A percentile compares a stretch with the other conserved stretches of the same genome.
Evolutionary conservation across 2,329 filamentous ascomycete genomes (phyloP).

Genomic region (Aspergillus eucalypticola): DNA sequence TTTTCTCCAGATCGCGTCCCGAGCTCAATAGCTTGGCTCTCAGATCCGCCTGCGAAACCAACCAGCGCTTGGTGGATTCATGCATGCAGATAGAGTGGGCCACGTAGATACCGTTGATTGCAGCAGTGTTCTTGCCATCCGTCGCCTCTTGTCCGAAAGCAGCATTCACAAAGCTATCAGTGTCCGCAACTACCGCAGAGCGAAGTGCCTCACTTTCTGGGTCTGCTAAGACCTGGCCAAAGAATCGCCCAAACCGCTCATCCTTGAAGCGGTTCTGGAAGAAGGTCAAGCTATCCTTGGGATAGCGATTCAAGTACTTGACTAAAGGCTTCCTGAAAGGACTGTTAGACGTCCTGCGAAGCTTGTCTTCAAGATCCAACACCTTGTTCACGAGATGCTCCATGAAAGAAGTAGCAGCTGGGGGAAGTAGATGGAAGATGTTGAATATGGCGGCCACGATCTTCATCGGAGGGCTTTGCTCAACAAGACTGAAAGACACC

Average conservation of each 20-base stretch:
- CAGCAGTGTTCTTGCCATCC: slow-evolving; percentile 70
- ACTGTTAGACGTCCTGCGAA: slow-evolving; percentile 84
- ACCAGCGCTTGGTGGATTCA: slow-evolving; percentile 66
- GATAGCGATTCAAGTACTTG: slow-evolving; percentile 90
- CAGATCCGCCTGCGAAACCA: slow-evolving; percentile 56
- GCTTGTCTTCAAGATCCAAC: slow-evolving; percentile 80
- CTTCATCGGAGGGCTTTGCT: slow-evolving; percentile 90
- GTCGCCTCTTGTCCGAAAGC: slow-evolving; percentile 64
- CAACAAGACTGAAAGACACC: slow-evolving; percentile 90
- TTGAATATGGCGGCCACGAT: slow-evolving; percentile 93
- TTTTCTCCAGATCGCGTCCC: slow-evolving; percentile 76
- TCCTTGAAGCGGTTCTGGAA: slow-evolving; percentile 80
- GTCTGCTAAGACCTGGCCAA: slow-evolving; percentile 81
- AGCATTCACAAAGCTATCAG: slow-evolving; percentile 69
- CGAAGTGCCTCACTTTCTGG: slow-evolving; percentile 73
- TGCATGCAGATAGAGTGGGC: slow-evolving; percentile 75
- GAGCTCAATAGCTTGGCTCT: slow-evolving; percentile 63
- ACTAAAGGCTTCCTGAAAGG: slow-evolving; percentile 89
- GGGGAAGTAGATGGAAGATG: slow-evolving; percentile 92
- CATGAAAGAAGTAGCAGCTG: slow-evolving; percentile 87
- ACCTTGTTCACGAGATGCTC: slow-evolving; percentile 85
- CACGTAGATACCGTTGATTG: slow-evolving; percentile 85
- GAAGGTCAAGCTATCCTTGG: slow-evolving; percentile 80
- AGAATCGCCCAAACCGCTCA: slow-evolving; percentile 82
- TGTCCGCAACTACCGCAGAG: slow-evolving; percentile 70